Percentiles rank a stretch among this genome's conserved stretches.
These are phyloP conservation scores for Colletotrichum simmondsii DNA, from an alignment of 2,329 filamentous ascomycete genomes.

Conservation along the genomic window DNA sequence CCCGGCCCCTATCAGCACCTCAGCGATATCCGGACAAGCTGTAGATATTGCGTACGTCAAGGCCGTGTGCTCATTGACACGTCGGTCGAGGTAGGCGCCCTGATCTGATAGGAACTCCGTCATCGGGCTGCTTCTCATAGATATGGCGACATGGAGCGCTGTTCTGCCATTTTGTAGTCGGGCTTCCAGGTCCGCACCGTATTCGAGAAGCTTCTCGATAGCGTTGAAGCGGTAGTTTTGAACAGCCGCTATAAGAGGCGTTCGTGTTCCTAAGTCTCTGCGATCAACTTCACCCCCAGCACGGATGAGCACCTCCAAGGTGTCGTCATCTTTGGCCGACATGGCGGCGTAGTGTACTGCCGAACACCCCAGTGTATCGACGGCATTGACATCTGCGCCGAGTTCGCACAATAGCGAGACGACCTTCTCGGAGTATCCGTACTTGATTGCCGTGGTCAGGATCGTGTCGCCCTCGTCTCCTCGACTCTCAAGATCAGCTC, in stretches of 20 bases:
- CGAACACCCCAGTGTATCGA: slow-evolving; percentile 36
- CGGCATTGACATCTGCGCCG: slow-evolving; percentile 36
- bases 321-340: slow-evolving; percentile 34
- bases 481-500: slow-evolving; percentile 37
- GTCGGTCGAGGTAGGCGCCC: slow-evolving; percentile 36
- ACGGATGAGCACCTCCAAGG: slow-evolving; percentile 35
- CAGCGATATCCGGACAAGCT: slow-evolving; percentile 39
- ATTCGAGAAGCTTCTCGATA: slow-evolving; percentile 34
- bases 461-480: slow-evolving; percentile 35
- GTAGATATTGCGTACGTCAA: slow-evolving; percentile 38
- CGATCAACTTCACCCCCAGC: slow-evolving; percentile 35
- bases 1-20: slow-evolving; percentile 35
- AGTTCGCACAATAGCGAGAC: slow-evolving; percentile 38
- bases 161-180: slow-evolving; percentile 36
- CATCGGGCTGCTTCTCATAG: slow-evolving; percentile 34
- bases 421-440: slow-evolving; percentile 37
- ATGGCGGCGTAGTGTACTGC: slow-evolving; percentile 39
- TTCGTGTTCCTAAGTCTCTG: slow-evolving; percentile 35
- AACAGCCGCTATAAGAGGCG: slow-evolving; percentile 38
- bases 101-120: slow-evolving; percentile 38
- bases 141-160: slow-evolving; percentile 38
- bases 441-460: slow-evolving; percentile 36
- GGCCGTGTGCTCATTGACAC: slow-evolving; percentile 36
- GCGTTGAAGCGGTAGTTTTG: slow-evolving; percentile 26
- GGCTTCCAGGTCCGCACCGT: slow-evolving; percentile 38